These are phyloP conservation scores for Leishmania braziliensis DNA, from an alignment of 208 protist genomes.

Conservation along the genomic window DNA sequence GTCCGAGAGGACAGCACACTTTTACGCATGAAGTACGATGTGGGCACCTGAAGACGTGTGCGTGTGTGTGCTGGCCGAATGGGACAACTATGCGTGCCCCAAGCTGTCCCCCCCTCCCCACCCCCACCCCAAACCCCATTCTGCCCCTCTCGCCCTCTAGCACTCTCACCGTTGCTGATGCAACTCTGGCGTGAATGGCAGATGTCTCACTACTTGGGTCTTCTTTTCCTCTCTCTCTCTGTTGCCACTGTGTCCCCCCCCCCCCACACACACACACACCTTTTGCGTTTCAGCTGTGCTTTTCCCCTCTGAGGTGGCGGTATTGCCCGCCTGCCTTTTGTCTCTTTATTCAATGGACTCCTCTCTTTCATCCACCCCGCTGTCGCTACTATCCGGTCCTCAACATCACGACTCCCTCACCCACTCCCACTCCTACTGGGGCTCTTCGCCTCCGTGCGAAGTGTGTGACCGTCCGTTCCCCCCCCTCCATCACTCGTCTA, in stretches of 20 bases:
- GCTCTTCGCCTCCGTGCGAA: neutral
- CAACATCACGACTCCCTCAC: too few relatives aligned
- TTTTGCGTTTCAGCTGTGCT: neutral
- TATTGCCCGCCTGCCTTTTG: neutral
- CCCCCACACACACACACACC: too few relatives aligned
- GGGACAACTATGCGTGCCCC: neutral
- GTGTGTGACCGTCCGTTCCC: neutral
- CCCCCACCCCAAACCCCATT: neutral
- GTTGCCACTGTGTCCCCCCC: neutral
- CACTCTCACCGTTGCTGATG: neutral
- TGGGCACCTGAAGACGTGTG: neutral
- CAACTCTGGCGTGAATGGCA: neutral
- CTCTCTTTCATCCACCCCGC: neutral
- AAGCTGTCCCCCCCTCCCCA: neutral
- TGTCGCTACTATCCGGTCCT: neutral
- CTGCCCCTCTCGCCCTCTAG: neutral
- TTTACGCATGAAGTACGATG: neutral
- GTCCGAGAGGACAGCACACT: neutral
- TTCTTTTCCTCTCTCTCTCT: neutral
- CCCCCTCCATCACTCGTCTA: neutral
- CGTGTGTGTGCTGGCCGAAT: neutral
- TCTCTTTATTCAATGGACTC: neutral
- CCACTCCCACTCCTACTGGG: neutral
- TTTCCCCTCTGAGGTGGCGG: neutral
- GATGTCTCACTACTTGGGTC: neutral